Conservation (phyloP, 169 alveolate species). For the Babesia gibsoni region DNA sequence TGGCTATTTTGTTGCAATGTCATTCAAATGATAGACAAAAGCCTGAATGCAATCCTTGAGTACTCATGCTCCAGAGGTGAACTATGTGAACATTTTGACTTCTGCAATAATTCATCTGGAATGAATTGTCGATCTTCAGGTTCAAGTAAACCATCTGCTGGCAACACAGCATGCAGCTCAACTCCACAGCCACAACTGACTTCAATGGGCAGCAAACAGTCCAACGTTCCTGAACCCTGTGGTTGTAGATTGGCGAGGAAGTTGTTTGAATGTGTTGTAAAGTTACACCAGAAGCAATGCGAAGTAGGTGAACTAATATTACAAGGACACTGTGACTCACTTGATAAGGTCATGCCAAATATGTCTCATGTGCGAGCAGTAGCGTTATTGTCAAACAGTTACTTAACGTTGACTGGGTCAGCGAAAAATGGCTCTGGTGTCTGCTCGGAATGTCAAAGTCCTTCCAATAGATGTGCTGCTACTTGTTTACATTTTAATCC, state of each 20-base stretch:
- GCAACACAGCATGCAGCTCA: no score
- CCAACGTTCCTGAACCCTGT: no score
- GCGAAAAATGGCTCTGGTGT: not conserved
- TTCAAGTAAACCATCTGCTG: no score
- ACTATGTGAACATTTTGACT: no score
- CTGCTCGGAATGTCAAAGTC: not conserved
- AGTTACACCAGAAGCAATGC: constrained; percentile 1
- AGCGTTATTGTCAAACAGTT: not conserved
- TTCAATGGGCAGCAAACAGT: no score
- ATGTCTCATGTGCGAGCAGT: constrained; percentile 9
- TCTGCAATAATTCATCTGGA: no score
- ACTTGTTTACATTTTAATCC: not conserved
- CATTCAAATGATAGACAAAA: no score
- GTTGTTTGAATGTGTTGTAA: not conserved
- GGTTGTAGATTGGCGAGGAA: constrained; percentile 5
- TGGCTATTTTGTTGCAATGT: no score
- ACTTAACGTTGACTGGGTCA: not conserved
- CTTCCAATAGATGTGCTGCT: not conserved
- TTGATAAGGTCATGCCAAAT: not conserved
- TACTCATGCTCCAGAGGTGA: no score
- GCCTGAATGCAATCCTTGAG: no score
- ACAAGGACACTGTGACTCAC: not conserved
- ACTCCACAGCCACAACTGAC: no score
- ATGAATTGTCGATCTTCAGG: no score
- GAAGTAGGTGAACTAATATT: not conserved